A percentile compares a stretch with the other conserved stretches of the same genome.
Evolutionary conservation across 371 early-diverging fungal species (phyloP).

Genomic region (Dichotomocladium elegans): DNA sequence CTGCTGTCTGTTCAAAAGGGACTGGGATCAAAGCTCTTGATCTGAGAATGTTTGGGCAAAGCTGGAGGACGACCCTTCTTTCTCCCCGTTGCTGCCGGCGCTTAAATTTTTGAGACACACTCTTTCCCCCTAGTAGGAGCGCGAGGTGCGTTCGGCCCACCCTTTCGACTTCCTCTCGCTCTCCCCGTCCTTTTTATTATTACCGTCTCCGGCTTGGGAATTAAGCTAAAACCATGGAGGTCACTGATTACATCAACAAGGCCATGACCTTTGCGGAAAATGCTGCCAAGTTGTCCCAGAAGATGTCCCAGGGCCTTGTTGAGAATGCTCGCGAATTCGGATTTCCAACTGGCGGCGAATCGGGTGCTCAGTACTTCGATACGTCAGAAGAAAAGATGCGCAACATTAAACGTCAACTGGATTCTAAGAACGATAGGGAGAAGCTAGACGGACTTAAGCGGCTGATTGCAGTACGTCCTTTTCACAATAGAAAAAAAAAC

Average conservation of each 20-base stretch:
- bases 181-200: too few species aligned
- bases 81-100: too few species aligned
- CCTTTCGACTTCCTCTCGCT: too few species aligned
- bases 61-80: too few species aligned
- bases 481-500: neutral
- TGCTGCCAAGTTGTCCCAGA: conserved; percentile 82
- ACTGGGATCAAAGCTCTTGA: too few species aligned
- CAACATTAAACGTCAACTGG: conserved; percentile 73
- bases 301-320: conserved; percentile 79
- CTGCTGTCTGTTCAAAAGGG: too few species aligned
- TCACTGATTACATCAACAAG: conserved; percentile 65
- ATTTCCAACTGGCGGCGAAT: conserved; percentile 58
- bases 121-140: too few species aligned
- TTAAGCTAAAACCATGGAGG: conserved; percentile 38
- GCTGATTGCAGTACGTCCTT: conserved; percentile 73
- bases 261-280: conserved; percentile 77
- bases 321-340: conserved; percentile 87
- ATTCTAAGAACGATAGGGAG: conserved; percentile 86
- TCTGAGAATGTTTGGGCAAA: too few species aligned
- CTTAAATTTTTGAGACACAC: too few species aligned
- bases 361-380: conserved; percentile 79
- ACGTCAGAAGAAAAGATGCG: conserved; percentile 80
- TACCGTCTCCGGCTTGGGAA: too few species aligned
- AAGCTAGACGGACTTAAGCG: conserved; percentile 88
- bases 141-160: too few species aligned